A percentile compares a stretch with the other conserved stretches of the same genome.
These are phyloP conservation scores for Pinus tabuliformis DNA, from an alignment of 75 land plant species.

Conservation along the genomic window DNA sequence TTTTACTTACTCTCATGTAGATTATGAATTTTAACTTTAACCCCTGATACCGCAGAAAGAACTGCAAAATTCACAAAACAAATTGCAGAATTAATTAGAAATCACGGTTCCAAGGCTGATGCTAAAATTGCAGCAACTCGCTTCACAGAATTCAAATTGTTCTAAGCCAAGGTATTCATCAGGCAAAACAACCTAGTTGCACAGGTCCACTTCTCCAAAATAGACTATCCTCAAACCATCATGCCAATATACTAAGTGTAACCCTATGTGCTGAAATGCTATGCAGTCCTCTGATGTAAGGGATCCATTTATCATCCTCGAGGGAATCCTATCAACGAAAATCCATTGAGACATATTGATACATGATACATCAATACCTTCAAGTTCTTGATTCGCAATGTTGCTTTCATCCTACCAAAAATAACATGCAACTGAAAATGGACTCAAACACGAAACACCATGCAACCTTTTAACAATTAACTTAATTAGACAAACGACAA, in stretches of 20 bases:
- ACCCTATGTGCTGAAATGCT: neutral
- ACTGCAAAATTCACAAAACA: conserved; percentile 29
- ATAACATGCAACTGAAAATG: neutral
- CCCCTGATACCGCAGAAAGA: conserved; percentile 78
- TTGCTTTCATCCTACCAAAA: neutral
- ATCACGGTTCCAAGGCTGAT: neutral
- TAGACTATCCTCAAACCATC: neutral
- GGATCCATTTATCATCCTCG: neutral
- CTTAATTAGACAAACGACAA: too few relatives aligned
- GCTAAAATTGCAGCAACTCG: neutral
- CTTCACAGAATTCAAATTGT: neutral
- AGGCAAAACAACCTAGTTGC: neutral
- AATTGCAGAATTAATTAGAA: conserved; percentile 1
- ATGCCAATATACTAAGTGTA: neutral
- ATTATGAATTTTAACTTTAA: conserved; percentile 49
- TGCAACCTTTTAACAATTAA: neutral
- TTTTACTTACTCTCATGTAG: conserved; percentile 56
- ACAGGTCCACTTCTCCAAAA: neutral
- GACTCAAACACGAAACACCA: neutral
- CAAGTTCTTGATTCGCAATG: neutral
- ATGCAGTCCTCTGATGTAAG: neutral
- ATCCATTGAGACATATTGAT: neutral
- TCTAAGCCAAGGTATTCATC: neutral
- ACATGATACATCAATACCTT: neutral
- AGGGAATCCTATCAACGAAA: neutral